phyloP scores from a whole-genome alignment of 495 filamentous ascomycete species.

The Cercophora scortea region DNA sequence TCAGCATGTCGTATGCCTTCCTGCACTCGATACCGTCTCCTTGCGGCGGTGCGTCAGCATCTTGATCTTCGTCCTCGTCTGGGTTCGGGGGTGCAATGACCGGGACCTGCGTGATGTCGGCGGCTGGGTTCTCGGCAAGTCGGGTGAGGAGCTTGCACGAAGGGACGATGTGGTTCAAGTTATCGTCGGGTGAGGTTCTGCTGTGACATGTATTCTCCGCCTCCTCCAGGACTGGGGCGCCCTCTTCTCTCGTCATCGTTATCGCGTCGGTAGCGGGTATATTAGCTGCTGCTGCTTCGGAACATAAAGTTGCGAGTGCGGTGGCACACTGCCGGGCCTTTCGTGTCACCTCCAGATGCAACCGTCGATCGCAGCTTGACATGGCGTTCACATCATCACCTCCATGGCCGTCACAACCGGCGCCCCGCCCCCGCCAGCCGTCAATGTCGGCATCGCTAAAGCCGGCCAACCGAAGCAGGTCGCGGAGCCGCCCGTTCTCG shows the following conservation, averaged over 20 bases:
- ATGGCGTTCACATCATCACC: too few species aligned
- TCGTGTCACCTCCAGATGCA: background rate
- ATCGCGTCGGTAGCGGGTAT: too few species aligned
- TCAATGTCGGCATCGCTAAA: slow-evolving; percentile 4
- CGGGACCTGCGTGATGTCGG: slow-evolving; percentile 4
- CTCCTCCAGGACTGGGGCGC: background rate
- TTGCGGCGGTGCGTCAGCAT: background rate
- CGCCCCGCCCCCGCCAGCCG: background rate
- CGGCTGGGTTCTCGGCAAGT: slow-evolving; percentile 1
- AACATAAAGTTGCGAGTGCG: background rate
- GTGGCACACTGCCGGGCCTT: background rate
- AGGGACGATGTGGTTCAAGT: background rate
- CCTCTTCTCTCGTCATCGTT: background rate
- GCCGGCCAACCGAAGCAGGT: background rate
- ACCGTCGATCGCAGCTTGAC: too few species aligned
- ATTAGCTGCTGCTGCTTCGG: too few species aligned
- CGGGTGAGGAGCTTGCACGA: slow-evolving; percentile 5
- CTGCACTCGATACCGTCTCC: slow-evolving; percentile 2
- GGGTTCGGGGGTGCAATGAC: too few species aligned
- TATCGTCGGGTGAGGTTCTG: background rate
- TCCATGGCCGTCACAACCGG: too few species aligned
- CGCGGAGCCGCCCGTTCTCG: slow-evolving; percentile 4
- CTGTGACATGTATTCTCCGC: background rate
- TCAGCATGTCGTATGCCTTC: slow-evolving; percentile 8
- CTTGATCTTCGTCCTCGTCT: background rate